Evolutionary conservation across 1,284 basidiomycete genomes (phyloP), one percentile per base, ranked within the genome.

Genomic region (Apiotrichum montevideense): DNA sequence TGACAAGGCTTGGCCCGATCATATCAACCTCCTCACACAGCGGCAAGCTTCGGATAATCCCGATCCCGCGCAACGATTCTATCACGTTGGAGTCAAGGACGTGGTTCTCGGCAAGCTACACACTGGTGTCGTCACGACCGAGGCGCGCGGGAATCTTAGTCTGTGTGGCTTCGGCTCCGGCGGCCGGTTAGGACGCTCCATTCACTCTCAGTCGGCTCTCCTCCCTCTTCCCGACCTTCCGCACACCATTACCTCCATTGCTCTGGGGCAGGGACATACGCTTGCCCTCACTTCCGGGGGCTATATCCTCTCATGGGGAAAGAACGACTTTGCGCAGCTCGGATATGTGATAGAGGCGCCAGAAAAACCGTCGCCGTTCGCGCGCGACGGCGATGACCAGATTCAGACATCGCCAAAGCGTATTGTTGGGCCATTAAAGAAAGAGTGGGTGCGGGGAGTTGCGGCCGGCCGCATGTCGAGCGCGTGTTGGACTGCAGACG

Each of bases 241-340:
- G 2, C 79, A 84, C 46, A 80, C 80, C 10, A 79, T 82, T 52
- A 71, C 80, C 2, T 79, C 83, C 3, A 82, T 97, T 46, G 90
- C 93, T 0, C 80, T 94, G 2, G 95, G 89, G 2, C 93, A 93
- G 69, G 95, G 98, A 68, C 96, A 98, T 72, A 95, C 94, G 0
- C 82, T 98, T 21, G 87, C 86, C 0, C 79, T 98, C 41, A 93
- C 91, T 0, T 81, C 80, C 8, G 72, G 81, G 0, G 94, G 95
- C 4, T 88, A 91, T 65, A 84, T 98, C 7, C 83, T 87, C 48
- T 91, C 87, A 5, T 98, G 93, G 87, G 96, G 95, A 4, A 76
- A 90, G 45, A 96, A 95, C 64, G 82, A 88, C 8, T 94, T 91
- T 70, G 80, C 83, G 0, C 90, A 95, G 72, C 80, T 98, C 0